Evolutionary conservation across 1,284 basidiomycete species (phyloP), one percentile per base, ranked within the genome.

Genomic region (Trichosporon ovoides): DNA sequence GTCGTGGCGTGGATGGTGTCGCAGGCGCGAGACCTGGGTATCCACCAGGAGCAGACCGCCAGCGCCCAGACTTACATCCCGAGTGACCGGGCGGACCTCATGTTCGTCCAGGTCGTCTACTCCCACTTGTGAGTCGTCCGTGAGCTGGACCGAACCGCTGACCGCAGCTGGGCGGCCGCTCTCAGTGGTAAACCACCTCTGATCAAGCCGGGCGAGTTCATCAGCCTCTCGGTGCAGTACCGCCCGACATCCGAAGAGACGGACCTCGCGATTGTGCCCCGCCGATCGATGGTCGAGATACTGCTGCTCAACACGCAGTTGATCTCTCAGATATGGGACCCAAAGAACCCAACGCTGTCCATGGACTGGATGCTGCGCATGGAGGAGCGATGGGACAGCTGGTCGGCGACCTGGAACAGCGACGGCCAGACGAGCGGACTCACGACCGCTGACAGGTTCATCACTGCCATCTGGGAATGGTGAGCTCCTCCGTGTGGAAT

Each of bases 241-340:
- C 22, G 43, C 10, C 28, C 43, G 43, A 24, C 7, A 9, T 28
- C 43, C 14, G 53, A 54, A 11, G 62, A 64, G 51, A 53, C 24
- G 35, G 55, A 55, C 37, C 31, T 43, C 1, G 38, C 37, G 10
- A 49, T 62, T 3, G 57, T 65, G 6, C 58, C 58, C 2, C 55
- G 58, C 3, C 63, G 60, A 7, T 37, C 53, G 1, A 38, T 65
- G 10, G 53, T 51, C 19, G 63, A 65, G 56, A 52, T 65, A 1
- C 52, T 62, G n/a, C 52, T 60, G 3, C 31, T 65, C 36, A 65
- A 65, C 43, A 65, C 64, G 5, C 61, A 65, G 51, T 20, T 59
- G 24, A 38, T 63, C 49, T 53, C 58, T 24, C 56, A 57, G 50
- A 31, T 63, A 11, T 56, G 58, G 56, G 61, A 60, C 53, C 14